Evolutionary conservation across 176 grass and related monocot species (phyloP).

Genomic region (Hyparrhenia diplandra): DNA sequence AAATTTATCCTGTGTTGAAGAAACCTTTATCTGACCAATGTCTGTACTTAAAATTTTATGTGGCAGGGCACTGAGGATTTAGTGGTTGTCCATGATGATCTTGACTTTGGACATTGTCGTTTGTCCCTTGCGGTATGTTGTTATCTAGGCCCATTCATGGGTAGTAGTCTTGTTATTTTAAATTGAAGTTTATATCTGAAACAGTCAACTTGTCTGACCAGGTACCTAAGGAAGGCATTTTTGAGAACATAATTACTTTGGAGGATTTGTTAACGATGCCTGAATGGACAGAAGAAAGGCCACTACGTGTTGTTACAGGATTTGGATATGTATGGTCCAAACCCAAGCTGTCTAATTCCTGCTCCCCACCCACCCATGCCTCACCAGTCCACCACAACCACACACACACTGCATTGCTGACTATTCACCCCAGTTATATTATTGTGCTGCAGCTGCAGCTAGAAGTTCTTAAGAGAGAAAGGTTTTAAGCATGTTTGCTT

Average conservation of each 20-base stretch:
- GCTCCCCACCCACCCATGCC: neutral
- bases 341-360: slow-evolving; percentile 3
- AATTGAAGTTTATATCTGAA: slow-evolving; percentile 23
- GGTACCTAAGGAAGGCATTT: slow-evolving; percentile 93
- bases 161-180: slow-evolving; percentile 5
- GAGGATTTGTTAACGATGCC: slow-evolving; percentile 80
- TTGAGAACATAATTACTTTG: slow-evolving; percentile 76
- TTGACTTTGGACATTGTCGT: slow-evolving; percentile 74
- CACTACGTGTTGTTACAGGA: slow-evolving; percentile 80
- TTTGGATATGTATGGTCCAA: slow-evolving; percentile 75
- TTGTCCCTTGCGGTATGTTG: slow-evolving; percentile 80
- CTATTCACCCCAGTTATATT: slow-evolving; percentile 23
- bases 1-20: neutral
- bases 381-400: neutral
- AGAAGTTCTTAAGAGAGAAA: slow-evolving; percentile 73
- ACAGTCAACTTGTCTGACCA: slow-evolving; percentile 31
- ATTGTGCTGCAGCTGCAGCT: slow-evolving; percentile 59
- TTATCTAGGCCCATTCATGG: slow-evolving; percentile 14
- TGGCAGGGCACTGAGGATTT: slow-evolving; percentile 77
- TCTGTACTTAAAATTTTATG: slow-evolving; percentile 14
- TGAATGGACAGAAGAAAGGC: slow-evolving; percentile 80
- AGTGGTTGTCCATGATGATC: slow-evolving; percentile 88
- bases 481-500: slow-evolving; percentile 68
- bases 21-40: neutral
- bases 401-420: slow-evolving; percentile 5